Base-by-base conservation (phyloP, 805 yeast species). In the Candida maltosa region DNA sequence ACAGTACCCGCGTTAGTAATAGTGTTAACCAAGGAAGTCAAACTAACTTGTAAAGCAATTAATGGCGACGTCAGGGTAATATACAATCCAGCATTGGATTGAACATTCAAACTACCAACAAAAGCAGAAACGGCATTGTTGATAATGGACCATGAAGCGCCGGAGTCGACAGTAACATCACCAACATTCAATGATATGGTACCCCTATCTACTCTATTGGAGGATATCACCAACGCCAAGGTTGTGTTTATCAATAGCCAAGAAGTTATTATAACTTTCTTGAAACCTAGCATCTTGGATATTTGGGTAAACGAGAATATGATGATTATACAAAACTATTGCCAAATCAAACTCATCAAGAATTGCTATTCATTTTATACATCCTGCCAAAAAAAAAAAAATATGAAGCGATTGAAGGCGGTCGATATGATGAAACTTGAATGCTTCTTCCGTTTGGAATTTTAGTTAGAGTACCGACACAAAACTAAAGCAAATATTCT, bases 141-240 rank as follows among this genome's bases (percentile, higher is more conserved):
- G 26, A 56, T 44, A 21, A 57, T 52, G 10, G 65, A 54, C 43
- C 49, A 56, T 33, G 44, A 51, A 4, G 42, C 56, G 28, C 51
- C 54, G 1, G 47, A 31, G 14, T 29, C 26, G 17, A 59, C 38
- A 15, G 38, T 45, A 21, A 49, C 39, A 29, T 36, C 41, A 17
- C 56, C 59, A 7, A 31, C n/a, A 22, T 47, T 20, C 19, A 52
- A 16, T 14, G 33, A 30, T 14, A 54, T 28, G 10, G 49, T 35
- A 16, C 56, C 59, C 6, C 37, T 23, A n/a, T 24, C 29, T n/a
- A 54, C 40, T 3, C 44, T 51, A 24, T 52, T 16, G 21, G 12
- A n/a, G n/a, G n/a, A n/a, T n/a, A 40, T 29, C 9, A 26, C 23
- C 10, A 29, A 9, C 17, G 32, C 32, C 11, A 31, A 16, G 5